A percentile compares a stretch with the other conserved stretches of the same genome.
Evolutionary conservation across 129 eudicot genomes (phyloP).

Genomic region (Flaveria sonorensis): DNA sequence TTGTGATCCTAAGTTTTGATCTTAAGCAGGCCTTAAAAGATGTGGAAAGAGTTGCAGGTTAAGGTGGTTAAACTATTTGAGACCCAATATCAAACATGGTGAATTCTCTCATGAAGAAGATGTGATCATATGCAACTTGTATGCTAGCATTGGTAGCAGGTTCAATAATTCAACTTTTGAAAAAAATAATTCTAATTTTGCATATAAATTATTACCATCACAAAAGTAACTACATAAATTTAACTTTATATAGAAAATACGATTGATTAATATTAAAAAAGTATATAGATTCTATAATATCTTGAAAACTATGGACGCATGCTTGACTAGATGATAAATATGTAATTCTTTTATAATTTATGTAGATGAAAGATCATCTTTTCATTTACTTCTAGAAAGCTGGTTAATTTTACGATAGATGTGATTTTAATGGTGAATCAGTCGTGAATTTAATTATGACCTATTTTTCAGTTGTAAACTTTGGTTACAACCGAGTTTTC

Average conservation of each 20-base stretch:
- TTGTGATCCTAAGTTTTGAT: neutral
- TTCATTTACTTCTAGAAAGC: too few relatives aligned
- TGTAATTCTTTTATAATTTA: too few relatives aligned
- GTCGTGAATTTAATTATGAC: too few relatives aligned
- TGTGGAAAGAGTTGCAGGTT: conserved; percentile 97
- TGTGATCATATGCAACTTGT: conserved; percentile 67
- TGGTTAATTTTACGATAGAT: too few relatives aligned
- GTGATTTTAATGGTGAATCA: too few relatives aligned
- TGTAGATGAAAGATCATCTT: neutral
- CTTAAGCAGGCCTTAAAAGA: conserved; percentile 70
- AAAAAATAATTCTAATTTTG: too few relatives aligned
- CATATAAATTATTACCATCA: conserved; percentile 23
- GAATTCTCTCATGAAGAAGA: conserved; percentile 92
- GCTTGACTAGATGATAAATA: conserved; percentile 7
- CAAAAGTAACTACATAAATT: conserved; percentile 8
- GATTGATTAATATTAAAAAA: neutral
- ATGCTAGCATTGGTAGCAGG: conserved; percentile 89
- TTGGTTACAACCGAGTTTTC: too few relatives aligned
- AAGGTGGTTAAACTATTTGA: conserved; percentile 93
- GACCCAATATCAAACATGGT: conserved; percentile 91
- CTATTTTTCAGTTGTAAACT: too few relatives aligned
- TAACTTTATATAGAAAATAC: neutral
- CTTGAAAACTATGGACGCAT: conserved; percentile 26
- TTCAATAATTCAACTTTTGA: conserved; percentile 20
- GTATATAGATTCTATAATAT: conserved; percentile 3